Conservation (phyloP, 2,329 filamentous ascomycete species). For the Hymenoscyphus linearis region DNA sequence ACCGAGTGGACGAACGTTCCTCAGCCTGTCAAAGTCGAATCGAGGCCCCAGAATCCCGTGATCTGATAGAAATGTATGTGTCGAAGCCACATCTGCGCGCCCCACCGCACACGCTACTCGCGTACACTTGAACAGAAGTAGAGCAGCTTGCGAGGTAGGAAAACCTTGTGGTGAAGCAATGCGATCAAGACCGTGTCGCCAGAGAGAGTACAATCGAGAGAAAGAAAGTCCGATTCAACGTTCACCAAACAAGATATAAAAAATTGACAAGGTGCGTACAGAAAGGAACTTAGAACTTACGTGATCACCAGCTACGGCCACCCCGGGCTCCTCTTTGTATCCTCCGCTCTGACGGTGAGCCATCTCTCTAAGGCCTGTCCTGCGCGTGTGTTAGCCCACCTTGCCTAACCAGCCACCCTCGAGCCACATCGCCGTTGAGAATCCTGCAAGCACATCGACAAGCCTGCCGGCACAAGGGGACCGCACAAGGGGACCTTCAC, state of each 20-base stretch:
- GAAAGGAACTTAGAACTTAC: constrained; percentile 35
- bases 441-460: constrained; percentile 8
- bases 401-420: constrained; percentile 11
- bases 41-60: constrained; percentile 4
- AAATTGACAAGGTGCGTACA: constrained; percentile 9
- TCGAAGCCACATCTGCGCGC: constrained; percentile 22
- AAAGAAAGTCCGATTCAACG: constrained; percentile 14
- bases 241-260: constrained; percentile 13
- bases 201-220: constrained; percentile 15
- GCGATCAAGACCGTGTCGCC: constrained; percentile 18
- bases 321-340: constrained; percentile 43
- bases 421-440: constrained; percentile 14
- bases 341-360: constrained; percentile 30
- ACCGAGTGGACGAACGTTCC: constrained; percentile 19
- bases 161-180: constrained; percentile 10
- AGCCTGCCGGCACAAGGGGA: constrained; percentile 16
- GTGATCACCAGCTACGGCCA: constrained; percentile 36
- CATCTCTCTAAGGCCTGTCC: constrained; percentile 24
- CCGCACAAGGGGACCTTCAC: constrained; percentile 22
- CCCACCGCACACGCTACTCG: constrained; percentile 7
- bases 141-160: constrained; percentile 23
- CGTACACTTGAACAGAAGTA: constrained; percentile 14
- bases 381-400: constrained; percentile 19
- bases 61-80: constrained; percentile 27
- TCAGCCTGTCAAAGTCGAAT: not conserved